Percentiles rank a stretch among this genome's conserved stretches.
Conservation (phyloP, 2,329 filamentous ascomycete species). For the Mycosphaerella sp. region DNA sequence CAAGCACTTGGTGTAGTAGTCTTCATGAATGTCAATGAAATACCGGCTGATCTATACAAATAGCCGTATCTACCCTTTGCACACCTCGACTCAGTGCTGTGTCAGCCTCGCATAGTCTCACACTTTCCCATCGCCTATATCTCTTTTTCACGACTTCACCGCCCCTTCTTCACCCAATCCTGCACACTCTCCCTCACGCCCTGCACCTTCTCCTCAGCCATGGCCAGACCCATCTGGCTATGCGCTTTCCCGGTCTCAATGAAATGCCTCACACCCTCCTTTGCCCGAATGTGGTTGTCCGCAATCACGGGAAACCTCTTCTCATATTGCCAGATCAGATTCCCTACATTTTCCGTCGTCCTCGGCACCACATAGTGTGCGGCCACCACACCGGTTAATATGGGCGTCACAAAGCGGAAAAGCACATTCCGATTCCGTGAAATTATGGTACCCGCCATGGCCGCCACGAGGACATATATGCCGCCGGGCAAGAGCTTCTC, state of each 20-base stretch:
- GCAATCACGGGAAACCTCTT: constrained; percentile 76
- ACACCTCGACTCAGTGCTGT: constrained; percentile 5
- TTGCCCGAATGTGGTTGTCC: constrained; percentile 68
- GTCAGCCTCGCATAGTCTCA: not conserved
- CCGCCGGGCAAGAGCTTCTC: constrained; percentile 85
- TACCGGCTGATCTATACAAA: constrained; percentile 17
- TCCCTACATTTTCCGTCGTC: constrained; percentile 82
- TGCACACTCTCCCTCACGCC: constrained; percentile 71
- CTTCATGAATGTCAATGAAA: constrained; percentile 4
- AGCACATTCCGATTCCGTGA: constrained; percentile 81
- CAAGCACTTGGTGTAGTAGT: not conserved
- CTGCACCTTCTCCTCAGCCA: constrained; percentile 74
- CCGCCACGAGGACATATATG: constrained; percentile 86
- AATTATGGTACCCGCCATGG: constrained; percentile 92
- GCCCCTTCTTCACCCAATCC: constrained; percentile 82
- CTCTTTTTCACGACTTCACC: constrained; percentile 14
- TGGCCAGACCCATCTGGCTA: constrained; percentile 61
- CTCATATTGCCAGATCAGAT: constrained; percentile 89
- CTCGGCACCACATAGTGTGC: constrained; percentile 80
- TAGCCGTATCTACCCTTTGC: constrained; percentile 8
- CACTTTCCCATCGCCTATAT: not conserved
- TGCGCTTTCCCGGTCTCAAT: constrained; percentile 70
- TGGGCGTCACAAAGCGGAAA: constrained; percentile 67
- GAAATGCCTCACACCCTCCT: constrained; percentile 62
- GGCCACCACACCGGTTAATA: constrained; percentile 73